Evolutionary conservation across 2,329 filamentous ascomycete genomes (phyloP).

Genomic region (Aurifilum marmelostoma): DNA sequence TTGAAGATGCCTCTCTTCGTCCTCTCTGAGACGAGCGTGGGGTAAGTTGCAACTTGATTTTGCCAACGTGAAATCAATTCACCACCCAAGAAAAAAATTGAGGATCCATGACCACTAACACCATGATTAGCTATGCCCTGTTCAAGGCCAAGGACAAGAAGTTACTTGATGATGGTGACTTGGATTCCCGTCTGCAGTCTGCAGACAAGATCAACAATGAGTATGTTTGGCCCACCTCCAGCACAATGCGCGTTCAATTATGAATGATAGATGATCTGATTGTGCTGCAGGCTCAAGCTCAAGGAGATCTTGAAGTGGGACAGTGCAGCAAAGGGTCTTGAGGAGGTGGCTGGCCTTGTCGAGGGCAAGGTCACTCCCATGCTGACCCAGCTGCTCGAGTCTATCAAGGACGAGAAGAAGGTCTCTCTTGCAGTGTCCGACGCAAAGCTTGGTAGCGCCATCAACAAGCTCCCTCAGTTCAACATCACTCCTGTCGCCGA

Average conservation of each 20-base stretch:
- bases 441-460: conserved; percentile 86
- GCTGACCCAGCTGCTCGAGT: conserved; percentile 79
- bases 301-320: conserved; percentile 99
- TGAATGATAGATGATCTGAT: conserved; percentile 25
- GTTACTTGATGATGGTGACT: conserved; percentile 79
- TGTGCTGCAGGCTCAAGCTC: conserved; percentile 72
- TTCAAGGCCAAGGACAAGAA: conserved; percentile 99
- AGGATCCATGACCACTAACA: conserved; percentile 37
- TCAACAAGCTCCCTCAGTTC: conserved; percentile 87
- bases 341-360: conserved; percentile 85
- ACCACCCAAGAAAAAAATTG: not conserved
- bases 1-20: conserved; percentile 84
- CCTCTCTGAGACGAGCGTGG: conserved; percentile 88
- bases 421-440: conserved; percentile 92
- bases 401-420: conserved; percentile 97
- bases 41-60: conserved; percentile 49
- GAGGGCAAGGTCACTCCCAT: conserved; percentile 95
- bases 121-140: conserved; percentile 77
- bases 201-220: conserved; percentile 85
- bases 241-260: not conserved
- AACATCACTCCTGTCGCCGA: conserved; percentile 84
- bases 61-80: not conserved
- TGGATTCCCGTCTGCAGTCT: conserved; percentile 74
- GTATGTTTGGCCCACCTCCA: conserved; percentile 55
- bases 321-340: conserved; percentile 84